Percentiles rank a stretch among this genome's conserved stretches.
Conservation (phyloP, 257 asterid species). For the Ajuga chamaepitys region DNA sequence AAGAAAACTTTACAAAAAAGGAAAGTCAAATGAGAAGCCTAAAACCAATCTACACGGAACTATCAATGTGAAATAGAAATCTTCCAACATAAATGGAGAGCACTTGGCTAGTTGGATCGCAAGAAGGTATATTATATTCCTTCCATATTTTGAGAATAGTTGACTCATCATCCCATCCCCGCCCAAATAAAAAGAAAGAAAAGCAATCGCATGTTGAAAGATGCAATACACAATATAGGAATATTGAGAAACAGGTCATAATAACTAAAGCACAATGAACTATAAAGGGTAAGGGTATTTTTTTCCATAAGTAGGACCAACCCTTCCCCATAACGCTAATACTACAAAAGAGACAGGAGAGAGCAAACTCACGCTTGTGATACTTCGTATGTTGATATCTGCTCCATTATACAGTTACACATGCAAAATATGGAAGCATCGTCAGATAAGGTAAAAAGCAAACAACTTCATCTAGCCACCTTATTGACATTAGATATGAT, state of each 20-base stretch:
- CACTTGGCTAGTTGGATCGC: not conserved
- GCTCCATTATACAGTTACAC: slow-evolving; percentile 33
- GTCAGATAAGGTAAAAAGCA: slow-evolving; percentile 23
- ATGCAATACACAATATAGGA: too few species aligned
- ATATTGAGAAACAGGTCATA: not conserved
- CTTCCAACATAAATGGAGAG: not conserved
- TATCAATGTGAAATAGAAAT: not conserved
- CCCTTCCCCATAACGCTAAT: not conserved
- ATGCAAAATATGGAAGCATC: slow-evolving; percentile 36
- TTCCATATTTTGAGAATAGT: not conserved
- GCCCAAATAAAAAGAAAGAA: too few species aligned
- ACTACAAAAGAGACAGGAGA: slow-evolving; percentile 3
- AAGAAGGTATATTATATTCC: not conserved
- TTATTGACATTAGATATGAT: not conserved
- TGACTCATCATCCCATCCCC: not conserved
- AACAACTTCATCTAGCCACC: not conserved
- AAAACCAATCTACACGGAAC: slow-evolving; percentile 2
- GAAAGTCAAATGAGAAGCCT: not conserved
- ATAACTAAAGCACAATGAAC: not conserved
- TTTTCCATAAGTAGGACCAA: not conserved
- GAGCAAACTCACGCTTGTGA: slow-evolving; percentile 86
- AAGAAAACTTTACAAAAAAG: not conserved
- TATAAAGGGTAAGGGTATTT: not conserved
- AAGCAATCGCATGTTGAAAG: too few species aligned
- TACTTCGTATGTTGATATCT: slow-evolving; percentile 98